These are phyloP conservation scores for Zopfia rhizophila DNA, from an alignment of 2,329 filamentous ascomycete genomes.

Conservation along the genomic window DNA sequence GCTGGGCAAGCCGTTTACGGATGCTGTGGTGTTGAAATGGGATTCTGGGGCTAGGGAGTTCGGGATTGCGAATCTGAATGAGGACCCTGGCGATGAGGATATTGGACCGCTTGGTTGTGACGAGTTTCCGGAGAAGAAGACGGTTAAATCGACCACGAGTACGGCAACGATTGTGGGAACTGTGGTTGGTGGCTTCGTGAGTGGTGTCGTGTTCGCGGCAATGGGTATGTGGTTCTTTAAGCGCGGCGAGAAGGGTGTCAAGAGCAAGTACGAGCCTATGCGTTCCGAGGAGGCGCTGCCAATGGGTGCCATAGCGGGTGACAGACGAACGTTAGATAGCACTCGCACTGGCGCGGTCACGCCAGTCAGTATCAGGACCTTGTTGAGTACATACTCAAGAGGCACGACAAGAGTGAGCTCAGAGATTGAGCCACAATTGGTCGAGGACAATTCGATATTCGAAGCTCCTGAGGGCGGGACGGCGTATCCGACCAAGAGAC, in stretches of 20 bases:
- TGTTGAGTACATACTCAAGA: constrained; percentile 10
- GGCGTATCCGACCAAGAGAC: constrained; percentile 16
- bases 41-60: constrained; percentile 25
- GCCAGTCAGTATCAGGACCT: no score
- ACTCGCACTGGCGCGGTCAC: background rate
- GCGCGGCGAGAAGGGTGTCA: constrained; percentile 21
- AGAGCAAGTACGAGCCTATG: constrained; percentile 25
- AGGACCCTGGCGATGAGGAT: constrained; percentile 5
- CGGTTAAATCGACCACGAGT: constrained; percentile 2
- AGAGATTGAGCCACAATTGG: constrained; percentile 15
- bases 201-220: constrained; percentile 22
- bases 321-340: constrained; percentile 4
- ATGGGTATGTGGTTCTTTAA: constrained; percentile 25
- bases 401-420: constrained; percentile 7
- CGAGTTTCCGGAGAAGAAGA: constrained; percentile 20
- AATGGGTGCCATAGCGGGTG: constrained; percentile 16
- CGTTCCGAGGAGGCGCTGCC: constrained; percentile 20
- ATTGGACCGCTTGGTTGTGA: constrained; percentile 30
- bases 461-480: constrained; percentile 33
- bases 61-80: constrained; percentile 23
- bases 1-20: constrained; percentile 27
- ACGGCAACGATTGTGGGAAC: constrained; percentile 24
- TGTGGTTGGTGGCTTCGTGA: constrained; percentile 25
- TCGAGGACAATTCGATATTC: constrained; percentile 25
- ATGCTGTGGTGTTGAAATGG: constrained; percentile 26